Conservation (phyloP, 139 green algal genomes). For the Tetradesmus lagerheimii region DNA sequence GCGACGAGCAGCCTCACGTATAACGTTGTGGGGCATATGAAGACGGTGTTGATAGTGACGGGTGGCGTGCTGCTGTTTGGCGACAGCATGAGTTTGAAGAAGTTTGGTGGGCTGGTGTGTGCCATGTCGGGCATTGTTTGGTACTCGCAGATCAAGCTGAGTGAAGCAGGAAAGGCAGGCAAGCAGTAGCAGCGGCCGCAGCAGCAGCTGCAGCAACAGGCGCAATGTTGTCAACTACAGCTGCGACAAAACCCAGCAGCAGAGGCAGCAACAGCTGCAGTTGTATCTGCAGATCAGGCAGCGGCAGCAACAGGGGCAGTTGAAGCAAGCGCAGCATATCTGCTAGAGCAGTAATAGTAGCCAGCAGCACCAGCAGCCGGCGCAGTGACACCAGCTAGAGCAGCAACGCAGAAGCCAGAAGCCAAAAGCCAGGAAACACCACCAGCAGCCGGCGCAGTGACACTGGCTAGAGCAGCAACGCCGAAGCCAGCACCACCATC, state of each 20-base stretch:
- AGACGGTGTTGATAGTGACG: slow-evolving; percentile 79
- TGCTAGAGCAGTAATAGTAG: not conserved
- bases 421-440: too few relatives aligned
- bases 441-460: too few relatives aligned
- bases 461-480: too few relatives aligned
- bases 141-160: slow-evolving; percentile 54
- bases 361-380: too few relatives aligned
- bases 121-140: slow-evolving; percentile 79
- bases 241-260: not conserved
- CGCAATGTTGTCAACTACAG: too few relatives aligned
- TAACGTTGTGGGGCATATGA: slow-evolving; percentile 81
- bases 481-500: too few relatives aligned
- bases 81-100: slow-evolving; percentile 59
- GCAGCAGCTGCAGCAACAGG: too few relatives aligned
- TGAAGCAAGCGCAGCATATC: too few relatives aligned
- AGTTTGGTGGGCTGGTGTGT: slow-evolving; percentile 67
- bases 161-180: not conserved
- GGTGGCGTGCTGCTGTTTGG: slow-evolving; percentile 79
- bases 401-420: too few relatives aligned
- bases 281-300: too few relatives aligned
- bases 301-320: too few relatives aligned
- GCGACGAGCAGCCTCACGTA: slow-evolving; percentile 72
- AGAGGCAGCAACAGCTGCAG: not conserved
- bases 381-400: too few relatives aligned
- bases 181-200: not conserved